Base-by-base conservation (phyloP, 495 filamentous ascomycete genomes). In the Apiosordaria backusii region DNA sequence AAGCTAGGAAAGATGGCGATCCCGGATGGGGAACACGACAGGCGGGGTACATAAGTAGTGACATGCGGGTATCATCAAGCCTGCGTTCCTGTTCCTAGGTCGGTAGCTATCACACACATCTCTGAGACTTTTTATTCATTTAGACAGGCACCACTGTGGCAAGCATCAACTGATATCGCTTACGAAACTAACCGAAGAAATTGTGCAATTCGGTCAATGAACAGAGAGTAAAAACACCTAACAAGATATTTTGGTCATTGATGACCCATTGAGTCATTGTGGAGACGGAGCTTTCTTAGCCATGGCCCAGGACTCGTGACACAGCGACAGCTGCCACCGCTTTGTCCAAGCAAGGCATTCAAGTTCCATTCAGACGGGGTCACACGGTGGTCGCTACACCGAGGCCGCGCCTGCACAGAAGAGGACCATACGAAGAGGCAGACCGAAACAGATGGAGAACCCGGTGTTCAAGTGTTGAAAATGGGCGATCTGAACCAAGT, bases 11-110 rank as follows among this genome's bases (percentile, higher is more conserved):
- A 27, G 57, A 53, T 60, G 57, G 64, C 4, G 63, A 67, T 61
- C 53, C 68, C 64, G 55, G 61, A 65, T 65, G 61, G 64, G 70
- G 70, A 66, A 67, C 69, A 69, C 71, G 58, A 65, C 64, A 73
- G 68, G 70, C 67, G 68, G 71, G 71, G 71, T 73, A 69, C 59
- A 27, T 10, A 19, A 61, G 57, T n/a, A 60, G 24, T 9, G 24
- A 29, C 18, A 24, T 45, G 59, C 59, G 59, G 59, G 25, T 61
- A 61, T 45, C 27, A 40, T 19, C 59, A 61, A 61, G 27, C 59
- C 18, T 25, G 16, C 57, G 26, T 18, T 25, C 21, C 16, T 59
- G 57, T 59, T 18, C 22, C 26, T 57, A 24, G 57, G 23, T 23
- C 16, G 24, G 26, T 59, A 59, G 35, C 35, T 45, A 59, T 29